These are phyloP conservation scores for Pseudozyma thailandica DNA, from an alignment of 1,284 basidiomycete genomes.

Conservation along the genomic window DNA sequence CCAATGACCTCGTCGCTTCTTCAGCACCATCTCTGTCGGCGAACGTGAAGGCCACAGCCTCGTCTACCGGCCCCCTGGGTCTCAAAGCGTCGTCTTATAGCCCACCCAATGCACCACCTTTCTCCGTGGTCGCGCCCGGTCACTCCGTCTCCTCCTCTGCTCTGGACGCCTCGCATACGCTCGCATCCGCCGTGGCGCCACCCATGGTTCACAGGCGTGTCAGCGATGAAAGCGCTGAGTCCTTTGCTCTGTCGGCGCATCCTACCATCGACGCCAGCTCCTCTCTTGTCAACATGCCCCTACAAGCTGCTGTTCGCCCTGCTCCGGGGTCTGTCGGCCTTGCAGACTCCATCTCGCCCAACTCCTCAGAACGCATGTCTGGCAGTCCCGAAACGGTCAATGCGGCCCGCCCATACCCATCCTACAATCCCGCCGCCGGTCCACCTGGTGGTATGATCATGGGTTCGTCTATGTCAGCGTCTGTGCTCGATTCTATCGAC, in stretches of 20 bases:
- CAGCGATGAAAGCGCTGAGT: constrained; percentile 21
- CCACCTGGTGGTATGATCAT: constrained; percentile 25
- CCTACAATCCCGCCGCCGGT: constrained; percentile 6
- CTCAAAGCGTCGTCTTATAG: constrained; percentile 3
- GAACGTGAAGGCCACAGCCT: background rate
- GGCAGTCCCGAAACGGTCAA: constrained; percentile 19
- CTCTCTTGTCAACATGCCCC: constrained; percentile 2
- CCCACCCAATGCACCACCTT: constrained; percentile 13
- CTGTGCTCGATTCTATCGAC: constrained; percentile 33
- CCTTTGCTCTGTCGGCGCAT: background rate
- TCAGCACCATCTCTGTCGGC: constrained; percentile 6
- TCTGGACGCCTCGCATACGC: background rate
- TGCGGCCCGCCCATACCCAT: background rate
- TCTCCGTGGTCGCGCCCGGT: constrained; percentile 9
- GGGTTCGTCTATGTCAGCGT: constrained; percentile 18
- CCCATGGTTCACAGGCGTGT: constrained; percentile 7
- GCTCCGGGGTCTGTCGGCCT: constrained; percentile 20
- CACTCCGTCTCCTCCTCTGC: background rate
- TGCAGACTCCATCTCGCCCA: constrained; percentile 29
- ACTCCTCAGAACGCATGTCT: constrained; percentile 27
- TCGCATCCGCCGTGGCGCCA: constrained; percentile 10
- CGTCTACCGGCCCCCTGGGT: background rate
- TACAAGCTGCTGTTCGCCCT: constrained; percentile 8
- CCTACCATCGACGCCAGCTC: constrained; percentile 11
- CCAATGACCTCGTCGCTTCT: constrained; percentile 11